Evolutionary conservation across 2,329 filamentous ascomycete species (phyloP).

Genomic region (Fusarium oxysporum): DNA sequence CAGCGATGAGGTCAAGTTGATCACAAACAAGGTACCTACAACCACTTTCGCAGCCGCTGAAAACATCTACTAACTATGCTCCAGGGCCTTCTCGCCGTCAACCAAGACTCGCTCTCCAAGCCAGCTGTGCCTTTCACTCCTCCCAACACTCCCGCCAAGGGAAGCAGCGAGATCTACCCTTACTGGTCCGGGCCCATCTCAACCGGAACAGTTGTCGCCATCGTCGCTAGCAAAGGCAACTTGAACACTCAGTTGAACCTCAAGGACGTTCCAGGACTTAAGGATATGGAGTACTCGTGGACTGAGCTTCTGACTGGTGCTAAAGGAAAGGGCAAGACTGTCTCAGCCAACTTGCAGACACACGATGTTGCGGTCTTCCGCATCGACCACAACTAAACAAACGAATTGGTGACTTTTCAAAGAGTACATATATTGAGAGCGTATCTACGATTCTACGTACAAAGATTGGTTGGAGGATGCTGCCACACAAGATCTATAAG

Average conservation of each 20-base stretch:
- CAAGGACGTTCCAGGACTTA: slow-evolving; percentile 18
- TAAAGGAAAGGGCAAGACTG: slow-evolving; percentile 21
- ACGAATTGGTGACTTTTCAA: too few species aligned
- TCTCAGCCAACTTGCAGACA: slow-evolving; percentile 12
- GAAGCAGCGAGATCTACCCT: slow-evolving; percentile 14
- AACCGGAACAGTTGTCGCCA: slow-evolving; percentile 20
- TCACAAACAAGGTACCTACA: slow-evolving; percentile 16
- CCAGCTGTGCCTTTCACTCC: slow-evolving; percentile 25
- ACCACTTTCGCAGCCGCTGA: rapidly evolving
- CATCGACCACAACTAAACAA: slow-evolving; percentile 6
- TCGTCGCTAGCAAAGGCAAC: slow-evolving; percentile 18
- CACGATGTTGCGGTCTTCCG: slow-evolving; percentile 20
- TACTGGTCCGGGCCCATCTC: slow-evolving; percentile 27
- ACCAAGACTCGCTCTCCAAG: slow-evolving; percentile 26
- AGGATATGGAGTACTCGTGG: slow-evolving; percentile 22
- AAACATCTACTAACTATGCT: neutral
- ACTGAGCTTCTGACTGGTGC: slow-evolving; percentile 20
- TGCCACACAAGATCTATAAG: neutral
- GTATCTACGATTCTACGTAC: neutral
- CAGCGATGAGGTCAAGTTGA: slow-evolving; percentile 10
- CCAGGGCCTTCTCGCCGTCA: slow-evolving; percentile 17
- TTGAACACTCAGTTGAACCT: slow-evolving; percentile 17
- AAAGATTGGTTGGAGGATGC: neutral
- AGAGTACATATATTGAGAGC: neutral
- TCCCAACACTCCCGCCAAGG: slow-evolving; percentile 15